phyloP scores from a whole-genome alignment of 1,284 basidiomycete genomes.

The Puccinia novopanici region DNA sequence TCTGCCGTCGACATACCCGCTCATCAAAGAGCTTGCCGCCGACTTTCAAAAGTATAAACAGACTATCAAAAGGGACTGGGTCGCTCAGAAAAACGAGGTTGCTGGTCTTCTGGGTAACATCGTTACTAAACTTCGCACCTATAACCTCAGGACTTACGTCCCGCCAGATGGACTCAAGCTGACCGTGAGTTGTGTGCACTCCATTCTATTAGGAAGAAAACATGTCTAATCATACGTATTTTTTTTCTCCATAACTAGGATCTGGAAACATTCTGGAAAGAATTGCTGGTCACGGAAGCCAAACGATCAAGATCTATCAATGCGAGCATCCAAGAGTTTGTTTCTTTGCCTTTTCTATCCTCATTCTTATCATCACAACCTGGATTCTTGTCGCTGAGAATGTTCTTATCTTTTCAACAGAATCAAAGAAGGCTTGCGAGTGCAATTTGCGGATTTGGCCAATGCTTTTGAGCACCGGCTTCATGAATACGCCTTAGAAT shows the following conservation, averaged over 20 bases:
- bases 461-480: constrained; percentile 78
- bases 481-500: constrained; percentile 71
- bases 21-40: constrained; percentile 75
- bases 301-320: constrained; percentile 80
- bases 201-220: neutral
- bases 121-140: constrained; percentile 89
- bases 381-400: neutral
- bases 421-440: constrained; percentile 83
- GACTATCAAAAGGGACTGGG: constrained; percentile 81
- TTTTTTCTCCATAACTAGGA: constrained; percentile 62
- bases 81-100: constrained; percentile 84
- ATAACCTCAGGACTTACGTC: constrained; percentile 77
- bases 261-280: constrained; percentile 77
- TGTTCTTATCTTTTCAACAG: constrained; percentile 61
- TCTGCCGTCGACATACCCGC: constrained; percentile 74
- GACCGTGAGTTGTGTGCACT: constrained; percentile 61
- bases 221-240: neutral
- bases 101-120: constrained; percentile 87
- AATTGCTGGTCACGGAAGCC: constrained; percentile 74
- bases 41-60: constrained; percentile 81
- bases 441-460: constrained; percentile 78
- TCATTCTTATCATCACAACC: neutral
- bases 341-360: constrained; percentile 56
- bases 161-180: constrained; percentile 73
- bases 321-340: constrained; percentile 81